Evolutionary conservation across 2,329 filamentous ascomycete genomes (phyloP), one percentile per base, ranked within the genome.

Genomic region (Davidsoniella eucalypti): DNA sequence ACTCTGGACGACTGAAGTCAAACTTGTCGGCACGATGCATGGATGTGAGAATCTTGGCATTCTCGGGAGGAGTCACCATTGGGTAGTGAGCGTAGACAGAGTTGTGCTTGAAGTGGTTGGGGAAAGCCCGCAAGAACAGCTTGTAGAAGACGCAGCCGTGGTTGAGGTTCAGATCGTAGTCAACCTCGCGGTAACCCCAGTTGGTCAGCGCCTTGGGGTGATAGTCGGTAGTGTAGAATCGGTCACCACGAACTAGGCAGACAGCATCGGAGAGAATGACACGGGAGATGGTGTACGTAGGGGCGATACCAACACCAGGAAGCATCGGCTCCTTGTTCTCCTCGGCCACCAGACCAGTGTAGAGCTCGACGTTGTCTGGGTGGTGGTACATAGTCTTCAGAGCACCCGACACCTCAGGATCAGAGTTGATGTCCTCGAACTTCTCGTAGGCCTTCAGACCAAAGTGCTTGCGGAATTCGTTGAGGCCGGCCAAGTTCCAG

Each of bases 131-230:
- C 36, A 85, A 69, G 61, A 88, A 82, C 36, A 93, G 72, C 68
- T 92, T 93, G 69, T 88, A 87, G 64, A 90, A 84, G 10, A 87
- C 77, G 57, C 82, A 87, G 44, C 87, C 86, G 60, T 92, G 80
- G 63, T 92, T 84, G 56, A 90, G 65, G 52, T 73, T 76, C 18
- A 80, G 65, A 57, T 93, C 84, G 51, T 81, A 85, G 17, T 83
- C 72, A 3, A 76, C 82, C 60, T 87, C 82, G 50, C 78, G 76
- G 66, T 76, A 90, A 17, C 86, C 86, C 85, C 85, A 94, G 64
- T 86, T 87, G 1, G 86, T 93, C 44, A 93, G 65, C 57, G 79
- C 77, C 7, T 77, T 74, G 0, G 85, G 76, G 56, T 80, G 77
- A 61, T 83, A 88, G 62, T 90, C 84, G n/a, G 64, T 70, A 0